phyloP scores from a whole-genome alignment of 257 asterid species.

The Cinchona pubescens region DNA sequence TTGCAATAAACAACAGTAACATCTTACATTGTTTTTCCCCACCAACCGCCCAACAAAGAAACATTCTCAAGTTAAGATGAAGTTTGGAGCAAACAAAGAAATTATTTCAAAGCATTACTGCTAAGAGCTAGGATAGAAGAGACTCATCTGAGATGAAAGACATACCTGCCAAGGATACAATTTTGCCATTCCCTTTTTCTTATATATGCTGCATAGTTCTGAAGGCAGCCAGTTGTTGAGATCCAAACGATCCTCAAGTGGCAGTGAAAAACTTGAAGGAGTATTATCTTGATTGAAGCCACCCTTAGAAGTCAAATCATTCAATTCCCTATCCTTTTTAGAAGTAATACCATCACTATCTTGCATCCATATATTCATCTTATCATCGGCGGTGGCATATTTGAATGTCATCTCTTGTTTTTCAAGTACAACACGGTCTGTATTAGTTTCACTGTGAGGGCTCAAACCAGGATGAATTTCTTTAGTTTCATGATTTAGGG shows the following conservation, averaged over 20 bases:
- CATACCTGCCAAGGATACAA: conserved; percentile 93
- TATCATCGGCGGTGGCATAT: conserved; percentile 30
- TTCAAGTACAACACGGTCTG: conserved; percentile 22
- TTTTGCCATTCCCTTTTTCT: conserved; percentile 76
- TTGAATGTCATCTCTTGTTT: conserved; percentile 30
- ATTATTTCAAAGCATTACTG: neutral
- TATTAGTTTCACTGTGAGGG: conserved; percentile 26
- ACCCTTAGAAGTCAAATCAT: conserved; percentile 25
- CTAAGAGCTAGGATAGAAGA: conserved; percentile 8
- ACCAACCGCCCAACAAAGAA: neutral
- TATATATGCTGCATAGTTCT: conserved; percentile 76
- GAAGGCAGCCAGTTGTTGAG: conserved; percentile 84
- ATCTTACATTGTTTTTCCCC: neutral
- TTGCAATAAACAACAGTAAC: neutral
- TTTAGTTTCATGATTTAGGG: conserved; percentile 29
- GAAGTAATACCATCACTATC: conserved; percentile 30
- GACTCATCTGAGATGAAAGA: conserved; percentile 17
- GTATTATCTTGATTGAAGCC: conserved; percentile 45
- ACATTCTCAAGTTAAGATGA: neutral
- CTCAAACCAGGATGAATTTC: conserved; percentile 20
- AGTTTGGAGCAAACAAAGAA: neutral
- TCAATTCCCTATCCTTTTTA: conserved; percentile 37
- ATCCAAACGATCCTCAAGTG: conserved; percentile 53
- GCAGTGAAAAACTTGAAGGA: conserved; percentile 62
- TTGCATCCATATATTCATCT: conserved; percentile 26